Conservation (phyloP, 2,329 filamentous ascomycete genomes). For the Arthrobotrys musiformis region DNA sequence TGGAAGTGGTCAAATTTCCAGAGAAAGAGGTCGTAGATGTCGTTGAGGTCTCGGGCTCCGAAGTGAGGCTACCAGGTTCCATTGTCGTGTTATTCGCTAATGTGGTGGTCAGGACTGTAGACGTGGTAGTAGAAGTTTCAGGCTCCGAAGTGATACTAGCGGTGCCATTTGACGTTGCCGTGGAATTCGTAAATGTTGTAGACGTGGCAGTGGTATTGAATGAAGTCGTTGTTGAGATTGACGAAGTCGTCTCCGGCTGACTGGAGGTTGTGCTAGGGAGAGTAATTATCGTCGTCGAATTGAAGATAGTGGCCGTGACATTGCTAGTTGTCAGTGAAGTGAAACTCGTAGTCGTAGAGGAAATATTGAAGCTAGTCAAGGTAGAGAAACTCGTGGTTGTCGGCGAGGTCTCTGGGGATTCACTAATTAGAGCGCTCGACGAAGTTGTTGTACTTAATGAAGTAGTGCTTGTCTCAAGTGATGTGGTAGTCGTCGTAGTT, state of each 20-base stretch:
- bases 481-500: slow-evolving; percentile 18
- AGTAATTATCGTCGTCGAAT: slow-evolving; percentile 31
- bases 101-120: neutral
- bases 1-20: slow-evolving; percentile 20
- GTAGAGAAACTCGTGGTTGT: slow-evolving; percentile 19
- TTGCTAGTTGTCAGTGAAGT: slow-evolving; percentile 8
- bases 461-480: neutral
- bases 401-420: neutral
- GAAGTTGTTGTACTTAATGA: neutral
- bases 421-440: neutral
- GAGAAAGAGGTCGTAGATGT: neutral
- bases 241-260: slow-evolving; percentile 12
- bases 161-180: neutral
- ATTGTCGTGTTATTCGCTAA: neutral
- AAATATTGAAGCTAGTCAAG: slow-evolving; percentile 21
- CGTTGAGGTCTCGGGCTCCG: slow-evolving; percentile 1
- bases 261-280: slow-evolving; percentile 6
- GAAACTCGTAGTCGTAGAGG: slow-evolving; percentile 2
- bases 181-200: slow-evolving; percentile 13
- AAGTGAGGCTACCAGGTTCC: neutral
- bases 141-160: slow-evolving; percentile 1
- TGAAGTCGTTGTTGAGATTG: slow-evolving; percentile 1
- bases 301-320: slow-evolving; percentile 24
- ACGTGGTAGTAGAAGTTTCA: neutral
- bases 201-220: slow-evolving; percentile 26